Evolutionary conservation across 164 flowering plant species (phyloP).

Genomic region (Nymphaea thermarum): DNA sequence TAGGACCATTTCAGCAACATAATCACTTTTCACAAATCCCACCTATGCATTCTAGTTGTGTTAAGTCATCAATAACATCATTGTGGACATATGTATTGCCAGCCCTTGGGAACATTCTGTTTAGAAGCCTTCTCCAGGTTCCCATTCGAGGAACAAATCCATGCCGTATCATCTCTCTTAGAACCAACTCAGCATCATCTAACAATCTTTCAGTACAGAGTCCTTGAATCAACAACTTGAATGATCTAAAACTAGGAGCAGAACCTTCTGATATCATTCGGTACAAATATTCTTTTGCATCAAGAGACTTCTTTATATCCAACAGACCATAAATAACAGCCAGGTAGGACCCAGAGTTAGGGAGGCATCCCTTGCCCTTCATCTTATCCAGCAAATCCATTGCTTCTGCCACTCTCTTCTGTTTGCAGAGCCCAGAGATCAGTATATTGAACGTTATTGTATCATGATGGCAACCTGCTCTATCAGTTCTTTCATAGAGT

Average conservation of each 20-base stretch:
- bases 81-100: not conserved
- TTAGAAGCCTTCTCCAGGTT: constrained; percentile 51
- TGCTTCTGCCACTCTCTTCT: constrained; percentile 41
- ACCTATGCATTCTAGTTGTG: not conserved
- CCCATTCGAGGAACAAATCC: constrained; percentile 71
- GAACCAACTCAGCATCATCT: too few relatives aligned
- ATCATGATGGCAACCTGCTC: constrained; percentile 48
- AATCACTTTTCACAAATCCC: too few relatives aligned
- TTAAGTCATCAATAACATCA: not conserved
- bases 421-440: constrained; percentile 64
- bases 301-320: constrained; percentile 27
- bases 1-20: too few relatives aligned
- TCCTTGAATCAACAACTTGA: too few relatives aligned
- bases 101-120: constrained; percentile 12
- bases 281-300: constrained; percentile 46
- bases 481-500: constrained; percentile 58
- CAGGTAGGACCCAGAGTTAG: constrained; percentile 60
- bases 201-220: too few relatives aligned
- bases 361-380: constrained; percentile 64
- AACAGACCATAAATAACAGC: constrained; percentile 67
- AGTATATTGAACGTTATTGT: constrained; percentile 59
- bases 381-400: constrained; percentile 43
- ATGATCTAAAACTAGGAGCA: too few relatives aligned
- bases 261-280: constrained; percentile 32
- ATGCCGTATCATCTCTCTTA: constrained; percentile 55